Base-by-base conservation (phyloP, 2,329 filamentous ascomycete genomes). In the Celoporthe dispersa region DNA sequence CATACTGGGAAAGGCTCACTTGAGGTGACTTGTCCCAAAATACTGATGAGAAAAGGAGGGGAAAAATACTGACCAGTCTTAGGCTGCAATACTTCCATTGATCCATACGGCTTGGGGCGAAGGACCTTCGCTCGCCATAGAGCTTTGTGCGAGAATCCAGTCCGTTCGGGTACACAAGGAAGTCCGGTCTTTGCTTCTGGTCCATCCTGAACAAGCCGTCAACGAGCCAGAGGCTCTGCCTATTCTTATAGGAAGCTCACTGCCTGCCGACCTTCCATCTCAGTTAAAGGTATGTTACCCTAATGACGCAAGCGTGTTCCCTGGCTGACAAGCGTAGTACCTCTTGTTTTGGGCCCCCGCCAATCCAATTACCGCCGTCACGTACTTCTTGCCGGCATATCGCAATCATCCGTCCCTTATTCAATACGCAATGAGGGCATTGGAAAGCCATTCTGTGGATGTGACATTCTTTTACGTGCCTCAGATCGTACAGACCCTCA, bases 381-480 rank as follows among this genome's bases (percentile, higher is more conserved):
- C 94, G 0, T 94, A 97, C 81, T 98, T 99, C 83, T 80, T 97
- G 74, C 97, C 97, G 0, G 90, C 91, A 0, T 99, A 97, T 79
- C 90, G 91, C 55, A 95, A 97, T 76, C 92, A 99, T 77, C 93
- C 97, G 0, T 97, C 94, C 80, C 87, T 99, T 67, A 89, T 98
- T 53, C 97, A 99, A 79, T 99, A 98, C 79, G 96, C 96, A 1
- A 97, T 99, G 91, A 90, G 94, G 76, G 93, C 96, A 3, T 81
- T 99, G 63, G 96, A 99, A 78, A 94, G 92, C 75, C 96, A 99
- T 77, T 91, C 94, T 0, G 91, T 98, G n/a, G 96, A 98, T 78
- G 90, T 98, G 28, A 97, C 95, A 0, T 99, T 99, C 85, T 99
- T 98, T 81, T 98, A 98, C 77, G 96, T 99, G 2, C 96, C 97